Evolutionary conservation across 2,329 filamentous ascomycete genomes (phyloP).

Genomic region (Cladosporium sp.): DNA sequence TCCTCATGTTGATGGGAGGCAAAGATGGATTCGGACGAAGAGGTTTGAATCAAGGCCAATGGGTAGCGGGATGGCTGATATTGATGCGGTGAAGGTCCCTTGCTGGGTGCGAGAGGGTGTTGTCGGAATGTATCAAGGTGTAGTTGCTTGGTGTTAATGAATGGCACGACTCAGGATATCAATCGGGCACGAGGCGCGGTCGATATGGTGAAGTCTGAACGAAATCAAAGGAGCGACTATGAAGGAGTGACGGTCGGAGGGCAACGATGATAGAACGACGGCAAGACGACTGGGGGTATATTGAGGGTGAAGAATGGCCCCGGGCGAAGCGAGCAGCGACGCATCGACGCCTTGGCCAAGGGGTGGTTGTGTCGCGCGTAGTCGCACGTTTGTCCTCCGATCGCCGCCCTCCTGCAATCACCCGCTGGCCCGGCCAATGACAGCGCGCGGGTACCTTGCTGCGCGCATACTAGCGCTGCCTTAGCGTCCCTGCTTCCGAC

Average conservation of each 20-base stretch:
- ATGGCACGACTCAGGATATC: conserved; percentile 17
- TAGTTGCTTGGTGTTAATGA: conserved; percentile 9
- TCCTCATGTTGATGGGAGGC: conserved; percentile 16
- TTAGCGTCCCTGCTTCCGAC: conserved; percentile 8
- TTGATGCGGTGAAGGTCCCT: conserved; percentile 2
- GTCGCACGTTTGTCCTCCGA: conserved; percentile 14
- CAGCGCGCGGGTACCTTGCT: not conserved
- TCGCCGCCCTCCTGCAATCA: conserved; percentile 16
- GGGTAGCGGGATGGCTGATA: conserved; percentile 4
- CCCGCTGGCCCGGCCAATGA: not conserved
- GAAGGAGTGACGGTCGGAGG: conserved; percentile 13
- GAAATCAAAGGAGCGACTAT: conserved; percentile 8
- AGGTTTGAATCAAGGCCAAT: conserved; percentile 4
- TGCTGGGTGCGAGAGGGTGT: conserved; percentile 7
- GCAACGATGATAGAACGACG: conserved; percentile 1
- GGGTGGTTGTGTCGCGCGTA: conserved; percentile 14
- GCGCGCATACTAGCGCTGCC: not conserved
- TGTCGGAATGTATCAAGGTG: conserved; percentile 1
- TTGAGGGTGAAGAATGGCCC: conserved; percentile 18
- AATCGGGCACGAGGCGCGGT: conserved; percentile 15
- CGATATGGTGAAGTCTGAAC: conserved; percentile 11
- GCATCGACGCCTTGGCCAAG: conserved; percentile 5
- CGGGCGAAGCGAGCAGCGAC: not conserved
- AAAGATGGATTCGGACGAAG: not conserved
- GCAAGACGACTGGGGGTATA: conserved; percentile 11